These are phyloP conservation scores for Forsythia suspensa DNA, from an alignment of 257 asterid species.

Conservation along the genomic window DNA sequence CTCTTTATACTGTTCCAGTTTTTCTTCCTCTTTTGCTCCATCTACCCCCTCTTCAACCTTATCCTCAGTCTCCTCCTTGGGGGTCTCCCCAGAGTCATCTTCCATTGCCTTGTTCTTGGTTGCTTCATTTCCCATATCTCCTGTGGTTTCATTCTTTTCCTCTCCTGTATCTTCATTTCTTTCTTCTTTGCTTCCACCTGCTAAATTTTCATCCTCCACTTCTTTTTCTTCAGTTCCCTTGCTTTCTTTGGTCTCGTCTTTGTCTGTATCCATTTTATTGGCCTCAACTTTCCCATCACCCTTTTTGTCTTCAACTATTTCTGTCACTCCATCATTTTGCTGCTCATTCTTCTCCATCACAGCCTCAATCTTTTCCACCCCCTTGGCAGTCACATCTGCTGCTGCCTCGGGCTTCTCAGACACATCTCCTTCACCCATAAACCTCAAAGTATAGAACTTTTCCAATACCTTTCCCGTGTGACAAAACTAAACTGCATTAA, in stretches of 20 bases:
- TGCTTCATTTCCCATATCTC: background rate
- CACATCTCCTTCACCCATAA: background rate
- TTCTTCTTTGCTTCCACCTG: background rate
- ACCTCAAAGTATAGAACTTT: background rate
- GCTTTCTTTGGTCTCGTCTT: background rate
- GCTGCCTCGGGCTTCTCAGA: background rate
- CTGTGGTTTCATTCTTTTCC: background rate
- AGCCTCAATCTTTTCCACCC: slow-evolving; percentile 8
- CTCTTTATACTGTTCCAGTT: slow-evolving; percentile 14
- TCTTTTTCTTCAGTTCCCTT: background rate
- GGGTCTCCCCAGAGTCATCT: slow-evolving; percentile 23
- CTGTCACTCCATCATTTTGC: slow-evolving; percentile 22
- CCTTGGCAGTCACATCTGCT: background rate
- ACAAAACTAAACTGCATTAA: background rate
- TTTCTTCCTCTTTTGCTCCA: slow-evolving; percentile 9
- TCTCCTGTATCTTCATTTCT: background rate
- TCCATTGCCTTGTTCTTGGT: slow-evolving; percentile 15
- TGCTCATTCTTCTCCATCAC: slow-evolving; percentile 14
- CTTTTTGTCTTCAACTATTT: background rate
- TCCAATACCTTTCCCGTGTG: background rate
- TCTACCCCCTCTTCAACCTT: background rate
- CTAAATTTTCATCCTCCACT: background rate
- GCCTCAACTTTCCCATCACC: background rate
- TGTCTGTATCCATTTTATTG: background rate
- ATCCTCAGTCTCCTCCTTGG: background rate